Base-by-base conservation (phyloP, 441 rosid genomes). In the Metrosideros polymorpha region DNA sequence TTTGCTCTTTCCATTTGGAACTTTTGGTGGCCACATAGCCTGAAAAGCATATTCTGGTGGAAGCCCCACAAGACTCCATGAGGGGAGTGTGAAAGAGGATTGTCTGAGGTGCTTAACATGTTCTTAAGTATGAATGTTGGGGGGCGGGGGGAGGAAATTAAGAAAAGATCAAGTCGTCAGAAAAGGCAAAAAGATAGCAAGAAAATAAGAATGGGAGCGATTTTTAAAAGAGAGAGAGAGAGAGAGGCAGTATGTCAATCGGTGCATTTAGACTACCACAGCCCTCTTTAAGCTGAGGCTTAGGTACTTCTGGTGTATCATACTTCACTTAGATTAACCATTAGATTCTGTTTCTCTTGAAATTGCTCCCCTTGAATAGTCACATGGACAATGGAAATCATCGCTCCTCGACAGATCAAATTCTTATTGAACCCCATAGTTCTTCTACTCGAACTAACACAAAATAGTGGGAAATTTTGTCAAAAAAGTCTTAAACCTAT, bases 331-430 rank as follows among this genome's bases (percentile, higher is more conserved):
- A 43, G 7, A 43, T 43, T 43, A 43, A 43, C 45, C 45, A 43
- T 43, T 8, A 43, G 45, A 43, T 43, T 43, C 45, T 8, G 45
- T 4, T 43, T 43, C 45, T 43, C 45, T 43, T 43, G 45, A 43
- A 43, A 61, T 24, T 18, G 12, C 42, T 30, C 75, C 17, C 0
- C 75, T 61, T 12, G 29, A 17, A 17, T 61, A 3, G 3, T 61
- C 24, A 15, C 6, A 1, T 30, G 42, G 75, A 59, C 35, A 0
- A 0, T 0, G 4, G 66, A 1, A 17, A 30, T 7, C 30, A 0
- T 61, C 12, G 24, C 1, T 0, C n/a, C 3, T 30, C 0, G 0
- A 30, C 24, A 0, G 42, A 15, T 61, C 0, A 15, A 30, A 61
- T 61, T 61, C 75, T 30, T 2, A 30, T 22, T 4, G 22, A 30